A percentile compares a stretch with the other conserved stretches of the same genome.
Conservation (phyloP, 1,284 basidiomycete genomes). For the Sporisorium sorghi region DNA sequence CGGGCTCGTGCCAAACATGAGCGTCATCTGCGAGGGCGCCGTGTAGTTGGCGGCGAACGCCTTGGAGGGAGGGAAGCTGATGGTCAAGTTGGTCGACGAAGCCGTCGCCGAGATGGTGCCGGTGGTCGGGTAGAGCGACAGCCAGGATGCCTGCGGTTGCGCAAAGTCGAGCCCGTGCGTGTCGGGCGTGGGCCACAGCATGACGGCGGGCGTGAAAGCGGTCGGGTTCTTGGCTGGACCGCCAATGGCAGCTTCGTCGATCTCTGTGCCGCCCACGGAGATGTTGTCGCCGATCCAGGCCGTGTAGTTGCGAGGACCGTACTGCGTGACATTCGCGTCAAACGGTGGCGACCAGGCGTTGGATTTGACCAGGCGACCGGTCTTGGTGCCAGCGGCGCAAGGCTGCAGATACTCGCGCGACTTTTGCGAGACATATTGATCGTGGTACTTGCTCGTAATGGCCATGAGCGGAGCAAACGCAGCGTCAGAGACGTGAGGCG, state of each 20-base stretch:
- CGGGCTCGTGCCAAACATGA: constrained; percentile 24
- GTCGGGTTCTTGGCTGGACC: constrained; percentile 38
- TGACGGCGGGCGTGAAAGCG: constrained; percentile 31
- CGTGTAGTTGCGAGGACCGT: constrained; percentile 44
- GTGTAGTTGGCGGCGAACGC: constrained; percentile 43
- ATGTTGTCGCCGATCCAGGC: constrained; percentile 35
- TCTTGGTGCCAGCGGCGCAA: constrained; percentile 9
- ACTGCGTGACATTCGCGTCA: constrained; percentile 30
- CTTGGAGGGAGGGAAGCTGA: constrained; percentile 30
- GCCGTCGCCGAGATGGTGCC: constrained; percentile 29
- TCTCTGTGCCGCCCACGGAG: constrained; percentile 38
- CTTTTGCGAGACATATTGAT: constrained; percentile 29
- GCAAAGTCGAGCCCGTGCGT: constrained; percentile 22
- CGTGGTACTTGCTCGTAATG: constrained; percentile 38
- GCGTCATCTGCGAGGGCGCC: constrained; percentile 30
- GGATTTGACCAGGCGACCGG: constrained; percentile 24
- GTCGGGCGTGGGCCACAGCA: constrained; percentile 31
- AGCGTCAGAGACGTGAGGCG: constrained; percentile 28
- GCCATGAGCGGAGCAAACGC: constrained; percentile 36
- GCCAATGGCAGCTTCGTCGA: constrained; percentile 33
- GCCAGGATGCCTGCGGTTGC: constrained; percentile 28
- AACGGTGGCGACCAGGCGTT: constrained; percentile 38
- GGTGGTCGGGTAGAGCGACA: constrained; percentile 39
- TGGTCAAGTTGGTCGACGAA: constrained; percentile 29
- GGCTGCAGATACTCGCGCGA: constrained; percentile 22